A percentile compares a stretch with the other conserved stretches of the same genome.
These are phyloP conservation scores for Crataegus laevigata DNA, from an alignment of 306 rosid genomes.

Conservation along the genomic window DNA sequence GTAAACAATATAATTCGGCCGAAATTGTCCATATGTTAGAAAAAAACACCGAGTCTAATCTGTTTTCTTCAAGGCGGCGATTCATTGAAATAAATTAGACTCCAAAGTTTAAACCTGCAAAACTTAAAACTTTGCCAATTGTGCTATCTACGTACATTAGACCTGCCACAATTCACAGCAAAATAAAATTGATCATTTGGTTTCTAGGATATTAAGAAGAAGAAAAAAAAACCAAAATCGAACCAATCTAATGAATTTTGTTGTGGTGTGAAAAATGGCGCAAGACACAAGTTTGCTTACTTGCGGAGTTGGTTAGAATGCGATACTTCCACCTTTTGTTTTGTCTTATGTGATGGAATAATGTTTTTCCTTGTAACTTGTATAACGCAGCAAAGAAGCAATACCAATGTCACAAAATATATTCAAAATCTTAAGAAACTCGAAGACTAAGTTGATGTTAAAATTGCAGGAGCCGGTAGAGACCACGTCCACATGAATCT, in stretches of 20 bases:
- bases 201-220: no score
- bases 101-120: no score
- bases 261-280: background rate
- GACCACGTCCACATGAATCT: background rate
- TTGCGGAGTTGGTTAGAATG: background rate
- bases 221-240: background rate
- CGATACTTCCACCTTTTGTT: background rate
- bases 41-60: background rate
- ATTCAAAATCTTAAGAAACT: background rate
- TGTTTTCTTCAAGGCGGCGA: accelerated
- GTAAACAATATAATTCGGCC: background rate
- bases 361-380: background rate
- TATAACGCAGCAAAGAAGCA: background rate
- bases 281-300: background rate
- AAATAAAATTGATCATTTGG: no score
- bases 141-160: background rate
- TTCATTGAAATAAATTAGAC: no score
- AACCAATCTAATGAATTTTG: background rate
- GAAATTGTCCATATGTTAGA: background rate
- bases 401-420: background rate
- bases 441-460: background rate
- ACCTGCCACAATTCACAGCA: background rate
- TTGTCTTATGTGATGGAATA: background rate
- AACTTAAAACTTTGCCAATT: no score
- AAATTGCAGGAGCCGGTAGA: background rate